phyloP scores from a whole-genome alignment of 2,329 filamentous ascomycete species.

The Pezicula radicicola region DNA sequence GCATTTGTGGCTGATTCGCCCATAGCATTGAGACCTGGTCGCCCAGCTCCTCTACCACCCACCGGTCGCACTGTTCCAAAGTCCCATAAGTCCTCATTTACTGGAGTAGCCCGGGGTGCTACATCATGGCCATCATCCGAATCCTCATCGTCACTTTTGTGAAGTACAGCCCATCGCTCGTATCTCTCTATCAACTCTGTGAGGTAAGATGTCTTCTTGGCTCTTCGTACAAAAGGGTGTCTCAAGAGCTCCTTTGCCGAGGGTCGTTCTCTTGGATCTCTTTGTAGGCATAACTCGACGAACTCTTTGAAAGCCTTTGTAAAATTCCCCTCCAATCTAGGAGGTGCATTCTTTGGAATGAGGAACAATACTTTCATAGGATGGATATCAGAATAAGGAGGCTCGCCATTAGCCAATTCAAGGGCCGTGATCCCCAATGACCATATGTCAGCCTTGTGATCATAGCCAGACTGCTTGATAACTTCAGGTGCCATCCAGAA shows the following conservation, averaged over 20 bases:
- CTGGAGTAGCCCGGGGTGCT: conserved; percentile 39
- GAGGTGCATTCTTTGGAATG: conserved; percentile 91
- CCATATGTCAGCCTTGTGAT: conserved; percentile 98
- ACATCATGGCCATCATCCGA: conserved; percentile 49
- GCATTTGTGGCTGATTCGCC: conserved; percentile 80
- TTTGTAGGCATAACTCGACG: conserved; percentile 76
- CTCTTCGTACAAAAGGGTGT: conserved; percentile 85
- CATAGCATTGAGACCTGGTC: conserved; percentile 66
- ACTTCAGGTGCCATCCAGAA: conserved; percentile 99
- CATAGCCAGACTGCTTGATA: conserved; percentile 97
- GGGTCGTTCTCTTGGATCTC: conserved; percentile 86
- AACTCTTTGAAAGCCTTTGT: conserved; percentile 83
- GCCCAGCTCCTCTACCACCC: conserved; percentile 58
- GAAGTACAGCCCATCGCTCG: conserved; percentile 79
- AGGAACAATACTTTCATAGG: conserved; percentile 98
- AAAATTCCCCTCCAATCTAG: conserved; percentile 76
- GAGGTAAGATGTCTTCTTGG: conserved; percentile 94
- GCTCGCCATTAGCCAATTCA: conserved; percentile 87
- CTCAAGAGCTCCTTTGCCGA: conserved; percentile 83
- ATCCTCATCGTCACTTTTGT: conserved; percentile 71
- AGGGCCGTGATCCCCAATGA: conserved; percentile 92
- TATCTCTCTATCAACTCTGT: conserved; percentile 94
- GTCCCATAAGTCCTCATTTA: conserved; percentile 91
- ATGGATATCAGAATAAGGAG: conserved; percentile 93
- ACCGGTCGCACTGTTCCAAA: conserved; percentile 91